phyloP scores from a whole-genome alignment of 192 early-diverging fungal genomes.

The Coemansia sp. region DNA sequence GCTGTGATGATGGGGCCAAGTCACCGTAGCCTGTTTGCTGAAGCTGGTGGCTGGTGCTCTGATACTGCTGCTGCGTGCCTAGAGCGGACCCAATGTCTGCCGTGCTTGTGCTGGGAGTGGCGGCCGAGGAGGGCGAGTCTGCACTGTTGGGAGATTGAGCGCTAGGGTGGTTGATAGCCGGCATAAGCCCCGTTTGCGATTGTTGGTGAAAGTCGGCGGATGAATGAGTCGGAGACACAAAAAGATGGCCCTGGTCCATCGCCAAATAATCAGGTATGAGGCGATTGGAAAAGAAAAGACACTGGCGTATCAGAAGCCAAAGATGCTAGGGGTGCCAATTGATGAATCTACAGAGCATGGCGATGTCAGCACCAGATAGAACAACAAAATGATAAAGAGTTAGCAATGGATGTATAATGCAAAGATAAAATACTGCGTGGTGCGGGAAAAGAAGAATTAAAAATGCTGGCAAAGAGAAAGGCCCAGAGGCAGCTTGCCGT shows the following conservation, averaged over 20 bases:
- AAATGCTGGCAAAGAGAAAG: not conserved
- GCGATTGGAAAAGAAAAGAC: not conserved
- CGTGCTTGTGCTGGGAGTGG: constrained; percentile 17
- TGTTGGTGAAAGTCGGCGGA: constrained; percentile 23
- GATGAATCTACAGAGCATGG: not conserved
- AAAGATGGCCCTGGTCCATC: constrained; percentile 45
- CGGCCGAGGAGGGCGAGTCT: constrained; percentile 24
- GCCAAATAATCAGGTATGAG: not conserved
- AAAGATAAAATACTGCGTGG: not conserved
- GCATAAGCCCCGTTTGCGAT: constrained; percentile 17
- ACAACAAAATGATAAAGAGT: not conserved
- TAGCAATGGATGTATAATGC: constrained; percentile 1
- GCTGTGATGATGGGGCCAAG: constrained; percentile 9
- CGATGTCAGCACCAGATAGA: not conserved
- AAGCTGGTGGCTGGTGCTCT: constrained; percentile 14
- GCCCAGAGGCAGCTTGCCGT: not conserved
- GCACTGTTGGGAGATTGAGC: constrained; percentile 34
- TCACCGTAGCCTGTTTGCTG: constrained; percentile 23
- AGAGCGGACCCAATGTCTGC: constrained; percentile 18
- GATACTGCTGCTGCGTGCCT: constrained; percentile 14
- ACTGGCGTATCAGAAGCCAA: not conserved
- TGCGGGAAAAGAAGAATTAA: not conserved
- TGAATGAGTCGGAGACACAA: constrained; percentile 31
- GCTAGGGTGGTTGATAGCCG: constrained; percentile 41
- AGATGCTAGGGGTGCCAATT: not conserved